Evolutionary conservation across 148 eudicot genomes (phyloP).

Genomic region (Diospyros lotus): DNA sequence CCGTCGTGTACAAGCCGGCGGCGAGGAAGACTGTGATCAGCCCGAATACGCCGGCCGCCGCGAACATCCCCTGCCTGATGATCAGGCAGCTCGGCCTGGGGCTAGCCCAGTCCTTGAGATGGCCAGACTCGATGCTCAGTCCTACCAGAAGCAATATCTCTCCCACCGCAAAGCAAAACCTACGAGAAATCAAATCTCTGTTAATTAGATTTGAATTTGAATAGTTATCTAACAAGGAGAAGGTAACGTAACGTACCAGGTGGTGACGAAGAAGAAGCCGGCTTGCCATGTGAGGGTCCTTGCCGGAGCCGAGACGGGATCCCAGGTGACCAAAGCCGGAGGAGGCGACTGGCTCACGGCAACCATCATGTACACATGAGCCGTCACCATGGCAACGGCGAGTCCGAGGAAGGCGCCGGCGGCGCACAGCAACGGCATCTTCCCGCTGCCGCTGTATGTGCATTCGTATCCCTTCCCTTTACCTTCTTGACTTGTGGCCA

Average conservation of each 20-base stretch:
- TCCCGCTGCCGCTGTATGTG: constrained; percentile 38
- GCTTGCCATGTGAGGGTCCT: constrained; percentile 74
- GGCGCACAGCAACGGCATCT: constrained; percentile 29
- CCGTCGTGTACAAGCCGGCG: constrained; percentile 63
- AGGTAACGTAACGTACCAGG: constrained; percentile 48
- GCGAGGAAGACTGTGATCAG: constrained; percentile 62
- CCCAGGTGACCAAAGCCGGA: constrained; percentile 51
- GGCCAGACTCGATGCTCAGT: constrained; percentile 86
- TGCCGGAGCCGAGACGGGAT: constrained; percentile 43
- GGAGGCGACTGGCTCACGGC: constrained; percentile 57
- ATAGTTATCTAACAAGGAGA: neutral
- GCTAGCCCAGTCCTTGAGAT: constrained; percentile 53
- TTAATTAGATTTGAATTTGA: neutral
- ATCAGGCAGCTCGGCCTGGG: constrained; percentile 57
- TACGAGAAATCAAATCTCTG: constrained; percentile 1
- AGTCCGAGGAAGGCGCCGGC: constrained; percentile 35
- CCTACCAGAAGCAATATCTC: constrained; percentile 78
- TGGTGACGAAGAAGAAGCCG: constrained; percentile 69
- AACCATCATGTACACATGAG: constrained; percentile 48
- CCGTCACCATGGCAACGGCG: constrained; percentile 43
- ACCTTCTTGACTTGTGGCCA: constrained; percentile 11
- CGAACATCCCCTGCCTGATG: constrained; percentile 54
- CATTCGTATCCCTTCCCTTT: constrained; percentile 31
- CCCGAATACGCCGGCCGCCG: constrained; percentile 68
- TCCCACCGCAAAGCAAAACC: constrained; percentile 68